Evolutionary conservation across 768 basidiomycete genomes (phyloP).

Genomic region (Collybiopsis luxurians): DNA sequence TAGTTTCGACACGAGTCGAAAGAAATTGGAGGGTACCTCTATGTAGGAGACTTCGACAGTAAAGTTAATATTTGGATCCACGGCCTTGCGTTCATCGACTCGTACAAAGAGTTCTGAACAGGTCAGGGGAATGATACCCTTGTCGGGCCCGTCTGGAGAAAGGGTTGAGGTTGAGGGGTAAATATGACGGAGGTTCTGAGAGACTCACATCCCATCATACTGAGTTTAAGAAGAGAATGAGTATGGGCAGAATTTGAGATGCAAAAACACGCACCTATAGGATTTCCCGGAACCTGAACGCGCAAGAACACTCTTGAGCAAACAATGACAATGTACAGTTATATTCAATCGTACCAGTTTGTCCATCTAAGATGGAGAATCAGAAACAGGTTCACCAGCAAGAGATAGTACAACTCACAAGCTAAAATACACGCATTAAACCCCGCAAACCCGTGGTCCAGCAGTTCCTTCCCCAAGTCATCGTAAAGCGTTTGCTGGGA

Average conservation of each 20-base stretch:
- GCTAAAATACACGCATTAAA: conserved; percentile 99
- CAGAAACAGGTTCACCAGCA: conserved; percentile 2
- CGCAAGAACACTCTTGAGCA: neutral
- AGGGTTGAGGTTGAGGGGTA: neutral
- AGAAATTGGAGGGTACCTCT: conserved; percentile 50
- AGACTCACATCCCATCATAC: conserved; percentile 94
- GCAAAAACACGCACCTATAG: conserved; percentile 63
- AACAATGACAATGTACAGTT: neutral
- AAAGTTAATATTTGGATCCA: conserved; percentile 71
- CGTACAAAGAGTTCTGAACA: conserved; percentile 91
- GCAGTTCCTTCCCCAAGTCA: conserved; percentile 89
- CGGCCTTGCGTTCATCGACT: conserved; percentile 59
- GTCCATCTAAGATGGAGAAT: conserved; percentile 50
- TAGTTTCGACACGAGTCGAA: neutral
- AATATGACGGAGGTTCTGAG: neutral
- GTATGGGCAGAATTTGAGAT: neutral
- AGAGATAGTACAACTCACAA: conserved; percentile 65
- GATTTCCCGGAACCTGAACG: conserved; percentile 83
- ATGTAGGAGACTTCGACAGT: conserved; percentile 99
- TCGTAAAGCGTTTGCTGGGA: conserved; percentile 94
- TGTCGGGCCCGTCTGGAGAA: conserved; percentile 83
- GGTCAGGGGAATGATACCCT: conserved; percentile 96
- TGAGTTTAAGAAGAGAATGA: conserved; percentile 22
- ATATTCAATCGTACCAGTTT: conserved; percentile 73
- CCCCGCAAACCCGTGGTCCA: conserved; percentile 94